phyloP scores from a whole-genome alignment of 192 early-diverging fungal species.

The Fimicolochytrium jonesii region DNA sequence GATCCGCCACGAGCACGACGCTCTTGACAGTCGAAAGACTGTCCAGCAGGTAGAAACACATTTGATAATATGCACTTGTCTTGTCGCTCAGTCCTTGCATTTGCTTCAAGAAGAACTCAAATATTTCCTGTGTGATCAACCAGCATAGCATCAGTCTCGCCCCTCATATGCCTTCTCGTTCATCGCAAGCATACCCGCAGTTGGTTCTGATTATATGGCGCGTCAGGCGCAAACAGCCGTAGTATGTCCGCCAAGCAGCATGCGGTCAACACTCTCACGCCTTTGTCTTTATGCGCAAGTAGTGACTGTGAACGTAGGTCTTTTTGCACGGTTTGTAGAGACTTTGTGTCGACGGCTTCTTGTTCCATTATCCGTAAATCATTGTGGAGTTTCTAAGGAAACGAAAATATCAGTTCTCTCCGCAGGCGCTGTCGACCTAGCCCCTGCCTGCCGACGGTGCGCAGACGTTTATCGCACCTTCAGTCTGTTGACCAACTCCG shows the following conservation, averaged over 20 bases:
- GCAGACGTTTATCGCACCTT: slow-evolving; percentile 33
- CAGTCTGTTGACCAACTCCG: slow-evolving; percentile 49
- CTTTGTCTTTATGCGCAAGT: slow-evolving; percentile 73
- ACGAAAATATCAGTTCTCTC: neutral
- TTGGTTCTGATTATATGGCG: slow-evolving; percentile 76
- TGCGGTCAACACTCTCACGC: slow-evolving; percentile 62
- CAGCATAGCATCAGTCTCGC: neutral
- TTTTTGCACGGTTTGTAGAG: slow-evolving; percentile 59
- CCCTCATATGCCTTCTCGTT: neutral
- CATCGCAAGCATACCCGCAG: slow-evolving; percentile 72
- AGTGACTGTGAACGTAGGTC: slow-evolving; percentile 67
- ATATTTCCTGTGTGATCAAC: slow-evolving; percentile 55
- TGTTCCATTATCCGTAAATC: slow-evolving; percentile 73
- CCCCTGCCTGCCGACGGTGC: neutral
- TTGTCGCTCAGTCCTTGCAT: slow-evolving; percentile 60
- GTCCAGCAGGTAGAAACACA: slow-evolving; percentile 84
- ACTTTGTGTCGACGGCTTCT: slow-evolving; percentile 64
- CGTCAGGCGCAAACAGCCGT: slow-evolving; percentile 88
- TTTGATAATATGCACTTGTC: slow-evolving; percentile 60
- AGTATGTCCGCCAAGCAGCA: slow-evolving; percentile 92
- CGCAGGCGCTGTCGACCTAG: neutral
- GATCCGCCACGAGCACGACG: slow-evolving; percentile 73
- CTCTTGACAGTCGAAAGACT: slow-evolving; percentile 80
- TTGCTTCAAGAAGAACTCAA: slow-evolving; percentile 78
- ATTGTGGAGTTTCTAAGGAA: slow-evolving; percentile 65